These are phyloP conservation scores for Podaxis sp. DNA, from an alignment of 768 basidiomycete genomes.

Conservation along the genomic window DNA sequence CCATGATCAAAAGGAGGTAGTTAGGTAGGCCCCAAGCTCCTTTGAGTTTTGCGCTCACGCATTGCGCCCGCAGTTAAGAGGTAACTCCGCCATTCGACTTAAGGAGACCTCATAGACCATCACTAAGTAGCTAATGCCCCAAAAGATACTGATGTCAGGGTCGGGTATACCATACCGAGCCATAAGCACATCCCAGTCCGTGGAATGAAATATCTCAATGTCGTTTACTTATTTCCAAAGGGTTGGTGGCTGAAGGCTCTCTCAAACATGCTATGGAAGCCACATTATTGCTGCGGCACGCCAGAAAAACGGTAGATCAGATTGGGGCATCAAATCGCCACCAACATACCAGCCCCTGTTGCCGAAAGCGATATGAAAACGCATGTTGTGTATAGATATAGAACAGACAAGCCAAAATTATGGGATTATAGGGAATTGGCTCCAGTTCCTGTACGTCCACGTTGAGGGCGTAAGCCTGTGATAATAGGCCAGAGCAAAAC, in stretches of 20 bases:
- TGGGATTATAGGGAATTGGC: neutral
- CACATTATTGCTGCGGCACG: neutral
- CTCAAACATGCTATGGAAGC: neutral
- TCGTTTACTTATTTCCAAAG: neutral
- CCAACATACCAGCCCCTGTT: neutral
- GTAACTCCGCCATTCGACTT: slow-evolving; percentile 8
- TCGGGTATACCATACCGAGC: neutral
- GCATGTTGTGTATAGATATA: neutral
- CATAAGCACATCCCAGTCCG: neutral
- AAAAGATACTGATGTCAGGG: neutral
- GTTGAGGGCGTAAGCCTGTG: neutral
- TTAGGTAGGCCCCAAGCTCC: neutral
- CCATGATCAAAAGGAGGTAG: slow-evolving; percentile 1
- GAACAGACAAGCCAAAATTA: neutral
- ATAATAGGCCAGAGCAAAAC: neutral
- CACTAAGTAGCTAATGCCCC: neutral
- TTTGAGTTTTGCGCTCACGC: neutral
- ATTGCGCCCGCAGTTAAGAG: slow-evolving; percentile 10
- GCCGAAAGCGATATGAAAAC: neutral
- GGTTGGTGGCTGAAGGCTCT: neutral
- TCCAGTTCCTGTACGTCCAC: neutral
- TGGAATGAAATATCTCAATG: neutral
- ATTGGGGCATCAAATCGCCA: neutral
- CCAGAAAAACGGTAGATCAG: neutral
- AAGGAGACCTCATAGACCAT: neutral